These are phyloP conservation scores for Hansenula lynferdii DNA, from an alignment of 1,139 yeast species.

Conservation along the genomic window DNA sequence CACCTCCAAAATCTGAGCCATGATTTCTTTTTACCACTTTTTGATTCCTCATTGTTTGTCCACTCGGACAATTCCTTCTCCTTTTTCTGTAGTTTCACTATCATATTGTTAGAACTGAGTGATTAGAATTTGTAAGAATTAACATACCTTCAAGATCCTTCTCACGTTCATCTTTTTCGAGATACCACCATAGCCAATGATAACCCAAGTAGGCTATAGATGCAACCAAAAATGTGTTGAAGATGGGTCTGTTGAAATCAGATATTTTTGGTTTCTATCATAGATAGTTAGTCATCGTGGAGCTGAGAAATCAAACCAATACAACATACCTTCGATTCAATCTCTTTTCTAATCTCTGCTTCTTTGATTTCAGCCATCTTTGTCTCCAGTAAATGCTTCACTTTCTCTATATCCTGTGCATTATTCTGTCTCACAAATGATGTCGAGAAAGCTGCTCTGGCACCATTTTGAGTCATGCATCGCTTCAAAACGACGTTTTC, in stretches of 20 bases:
- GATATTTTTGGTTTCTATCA: slow-evolving; percentile 18
- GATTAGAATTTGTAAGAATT: too few species aligned
- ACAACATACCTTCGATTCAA: slow-evolving; percentile 12
- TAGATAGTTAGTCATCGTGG: neutral
- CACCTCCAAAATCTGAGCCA: slow-evolving; percentile 1
- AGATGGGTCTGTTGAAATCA: slow-evolving; percentile 18
- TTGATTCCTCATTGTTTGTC: neutral
- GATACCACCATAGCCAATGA: slow-evolving; percentile 29
- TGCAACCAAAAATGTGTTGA: slow-evolving; percentile 12
- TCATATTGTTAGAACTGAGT: neutral
- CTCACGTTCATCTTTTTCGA: slow-evolving; percentile 27
- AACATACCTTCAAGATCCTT: slow-evolving; percentile 15
- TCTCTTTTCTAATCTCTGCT: slow-evolving; percentile 8
- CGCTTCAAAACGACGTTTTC: neutral
- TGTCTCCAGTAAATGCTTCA: slow-evolving; percentile 13
- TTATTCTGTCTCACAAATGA: slow-evolving; percentile 1
- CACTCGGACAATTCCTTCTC: neutral
- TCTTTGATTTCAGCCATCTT: slow-evolving; percentile 15
- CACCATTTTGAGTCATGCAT: neutral
- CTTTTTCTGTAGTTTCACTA: neutral
- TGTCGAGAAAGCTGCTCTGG: neutral
- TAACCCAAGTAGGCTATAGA: slow-evolving; percentile 22
- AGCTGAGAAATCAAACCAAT: too few species aligned
- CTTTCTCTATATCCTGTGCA: slow-evolving; percentile 17
- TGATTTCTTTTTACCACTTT: neutral